These are phyloP conservation scores for Fusarium caatingaense DNA, from an alignment of 2,329 filamentous ascomycete species.

Conservation along the genomic window DNA sequence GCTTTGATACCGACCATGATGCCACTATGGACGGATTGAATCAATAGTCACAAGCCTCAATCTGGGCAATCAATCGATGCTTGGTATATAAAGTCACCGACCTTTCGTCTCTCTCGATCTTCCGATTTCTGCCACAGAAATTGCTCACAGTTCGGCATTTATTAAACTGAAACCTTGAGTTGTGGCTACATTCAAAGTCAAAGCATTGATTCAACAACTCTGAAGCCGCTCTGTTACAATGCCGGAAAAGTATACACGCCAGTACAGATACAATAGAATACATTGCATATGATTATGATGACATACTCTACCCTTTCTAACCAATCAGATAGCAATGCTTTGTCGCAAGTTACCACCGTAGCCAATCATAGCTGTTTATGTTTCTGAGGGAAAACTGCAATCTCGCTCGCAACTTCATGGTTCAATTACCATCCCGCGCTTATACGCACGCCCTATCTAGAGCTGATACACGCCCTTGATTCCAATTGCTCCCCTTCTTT, in stretches of 20 bases:
- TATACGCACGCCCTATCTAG: conserved; percentile 29
- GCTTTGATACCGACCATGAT: conserved; percentile 36
- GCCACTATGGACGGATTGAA: conserved; percentile 33
- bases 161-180: conserved; percentile 9
- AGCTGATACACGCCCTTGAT: conserved; percentile 3
- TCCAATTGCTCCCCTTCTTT: background rate
- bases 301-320: conserved; percentile 25
- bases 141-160: conserved; percentile 2
- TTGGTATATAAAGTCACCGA: background rate
- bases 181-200: conserved; percentile 6
- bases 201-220: conserved; percentile 4
- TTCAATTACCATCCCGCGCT: conserved; percentile 26
- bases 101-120: background rate
- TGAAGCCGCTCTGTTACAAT: conserved; percentile 7
- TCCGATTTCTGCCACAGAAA: background rate
- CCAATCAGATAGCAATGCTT: conserved; percentile 35
- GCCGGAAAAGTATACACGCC: conserved; percentile 27
- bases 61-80: background rate
- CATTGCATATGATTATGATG: conserved; percentile 41
- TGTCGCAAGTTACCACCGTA: conserved; percentile 18
- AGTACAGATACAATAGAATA: conserved; percentile 40
- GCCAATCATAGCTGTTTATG: conserved; percentile 22
- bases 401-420: conserved; percentile 38
- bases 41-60: conserved; percentile 30
- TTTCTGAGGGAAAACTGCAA: conserved; percentile 26